Conservation (phyloP, 345 rosid species). For the Orychophragmus violaceus region DNA sequence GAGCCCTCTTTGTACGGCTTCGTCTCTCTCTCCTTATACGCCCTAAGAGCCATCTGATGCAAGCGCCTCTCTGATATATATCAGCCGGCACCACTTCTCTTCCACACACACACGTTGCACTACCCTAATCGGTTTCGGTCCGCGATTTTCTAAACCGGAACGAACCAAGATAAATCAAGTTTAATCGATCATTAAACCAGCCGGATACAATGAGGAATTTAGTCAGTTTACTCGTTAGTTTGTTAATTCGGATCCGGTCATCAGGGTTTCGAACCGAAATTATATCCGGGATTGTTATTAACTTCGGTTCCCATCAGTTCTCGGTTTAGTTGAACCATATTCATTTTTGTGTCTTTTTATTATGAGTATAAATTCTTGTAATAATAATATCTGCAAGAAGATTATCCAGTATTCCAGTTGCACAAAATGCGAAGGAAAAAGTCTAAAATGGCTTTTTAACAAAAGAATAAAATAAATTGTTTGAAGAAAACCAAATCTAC, state of each 20-base stretch:
- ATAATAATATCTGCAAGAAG: slow-evolving; percentile 7
- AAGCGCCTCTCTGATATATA: slow-evolving; percentile 29
- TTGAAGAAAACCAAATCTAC: slow-evolving; percentile 20
- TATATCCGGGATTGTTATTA: background rate
- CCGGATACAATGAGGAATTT: too few species aligned
- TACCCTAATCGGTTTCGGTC: slow-evolving; percentile 34
- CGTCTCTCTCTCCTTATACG: slow-evolving; percentile 28
- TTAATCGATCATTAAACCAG: background rate
- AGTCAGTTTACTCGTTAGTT: background rate
- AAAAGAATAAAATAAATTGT: background rate
- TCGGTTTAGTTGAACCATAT: slow-evolving; percentile 15
- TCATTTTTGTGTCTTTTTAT: too few species aligned
- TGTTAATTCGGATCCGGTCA: background rate
- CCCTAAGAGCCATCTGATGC: slow-evolving; percentile 13
- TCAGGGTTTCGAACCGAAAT: background rate
- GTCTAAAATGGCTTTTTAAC: slow-evolving; percentile 26
- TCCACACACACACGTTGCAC: slow-evolving; percentile 30
- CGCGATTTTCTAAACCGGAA: background rate
- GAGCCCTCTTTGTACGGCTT: slow-evolving; percentile 33
- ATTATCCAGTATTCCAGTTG: slow-evolving; percentile 30
- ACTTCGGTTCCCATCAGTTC: background rate
- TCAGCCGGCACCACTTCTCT: slow-evolving; percentile 32
- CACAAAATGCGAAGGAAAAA: slow-evolving; percentile 32
- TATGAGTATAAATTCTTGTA: background rate
- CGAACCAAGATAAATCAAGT: background rate